Percentiles rank a stretch among this genome's conserved stretches.
Evolutionary conservation across 805 yeast species (phyloP).

Genomic region (Candida gorgasii): DNA sequence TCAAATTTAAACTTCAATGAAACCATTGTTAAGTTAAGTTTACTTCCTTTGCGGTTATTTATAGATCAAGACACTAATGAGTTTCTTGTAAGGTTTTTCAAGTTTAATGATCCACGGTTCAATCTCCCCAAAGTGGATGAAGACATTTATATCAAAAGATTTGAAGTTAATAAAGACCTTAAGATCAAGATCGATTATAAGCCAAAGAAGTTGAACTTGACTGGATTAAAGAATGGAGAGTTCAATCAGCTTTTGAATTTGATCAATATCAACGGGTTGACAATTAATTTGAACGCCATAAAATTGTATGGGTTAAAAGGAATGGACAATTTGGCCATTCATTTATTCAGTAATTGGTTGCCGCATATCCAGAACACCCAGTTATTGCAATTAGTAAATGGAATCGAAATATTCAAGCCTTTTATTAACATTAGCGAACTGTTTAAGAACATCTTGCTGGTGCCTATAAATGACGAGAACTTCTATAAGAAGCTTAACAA

Average conservation of each 20-base stretch:
- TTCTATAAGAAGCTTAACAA: slow-evolving; percentile 68
- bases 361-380: slow-evolving; percentile 87
- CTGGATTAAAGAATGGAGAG: slow-evolving; percentile 83
- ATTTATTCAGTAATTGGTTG: slow-evolving; percentile 74
- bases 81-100: slow-evolving; percentile 75
- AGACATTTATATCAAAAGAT: slow-evolving; percentile 64
- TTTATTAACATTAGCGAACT: slow-evolving; percentile 79
- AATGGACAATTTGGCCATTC: slow-evolving; percentile 54
- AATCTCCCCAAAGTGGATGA: slow-evolving; percentile 62
- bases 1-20: slow-evolving; percentile 69
- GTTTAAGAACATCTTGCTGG: slow-evolving; percentile 66
- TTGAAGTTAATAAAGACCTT: slow-evolving; percentile 55
- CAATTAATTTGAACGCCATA: slow-evolving; percentile 60
- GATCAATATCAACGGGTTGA: slow-evolving; percentile 85
- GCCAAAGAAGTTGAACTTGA: slow-evolving; percentile 85
- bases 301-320: slow-evolving; percentile 79
- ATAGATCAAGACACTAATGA: slow-evolving; percentile 94
- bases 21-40: slow-evolving; percentile 48
- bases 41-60: slow-evolving; percentile 78
- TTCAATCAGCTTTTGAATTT: slow-evolving; percentile 85
- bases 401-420: slow-evolving; percentile 79
- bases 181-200: slow-evolving; percentile 80
- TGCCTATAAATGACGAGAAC: slow-evolving; percentile 67
- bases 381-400: slow-evolving; percentile 76
- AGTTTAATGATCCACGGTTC: slow-evolving; percentile 73